These are phyloP conservation scores for Calonectria montana DNA, from an alignment of 2,329 filamentous ascomycete genomes.

Conservation along the genomic window DNA sequence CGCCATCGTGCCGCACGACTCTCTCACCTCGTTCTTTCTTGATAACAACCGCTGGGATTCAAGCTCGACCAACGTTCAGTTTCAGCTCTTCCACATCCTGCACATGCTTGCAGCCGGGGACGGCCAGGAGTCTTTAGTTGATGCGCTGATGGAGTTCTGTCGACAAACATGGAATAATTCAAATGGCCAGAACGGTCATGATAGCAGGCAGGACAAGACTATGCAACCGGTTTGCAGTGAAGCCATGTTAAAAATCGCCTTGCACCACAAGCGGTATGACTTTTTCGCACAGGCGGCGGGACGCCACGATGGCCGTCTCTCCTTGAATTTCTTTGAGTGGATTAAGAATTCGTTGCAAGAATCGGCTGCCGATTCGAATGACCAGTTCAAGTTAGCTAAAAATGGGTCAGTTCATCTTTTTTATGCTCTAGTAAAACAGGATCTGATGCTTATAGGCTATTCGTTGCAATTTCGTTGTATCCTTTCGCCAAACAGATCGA, in stretches of 20 bases:
- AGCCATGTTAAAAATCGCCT: slow-evolving; percentile 23
- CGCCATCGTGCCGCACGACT: slow-evolving; percentile 32
- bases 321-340: slow-evolving; percentile 25
- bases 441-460: slow-evolving; percentile 8
- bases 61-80: slow-evolving; percentile 22
- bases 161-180: not conserved
- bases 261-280: not conserved
- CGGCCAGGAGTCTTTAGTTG: not conserved
- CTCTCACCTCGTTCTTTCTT: slow-evolving; percentile 24
- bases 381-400: slow-evolving; percentile 13
- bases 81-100: not conserved
- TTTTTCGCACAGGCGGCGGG: slow-evolving; percentile 20
- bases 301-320: slow-evolving; percentile 1
- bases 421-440: not conserved
- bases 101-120: not conserved
- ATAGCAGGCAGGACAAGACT: too few relatives aligned
- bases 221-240: not conserved
- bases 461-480: slow-evolving; percentile 11
- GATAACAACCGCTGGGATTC: not conserved
- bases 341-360: slow-evolving; percentile 17
- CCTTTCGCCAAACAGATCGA: slow-evolving; percentile 11
- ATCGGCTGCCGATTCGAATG: not conserved
- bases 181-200: rapidly evolving
- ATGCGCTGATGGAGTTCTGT: slow-evolving; percentile 14
- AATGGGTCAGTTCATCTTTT: not conserved